These are phyloP conservation scores for Phytophthora pluvialis DNA, from an alignment of 352 stramenopile species.

Conservation along the genomic window DNA sequence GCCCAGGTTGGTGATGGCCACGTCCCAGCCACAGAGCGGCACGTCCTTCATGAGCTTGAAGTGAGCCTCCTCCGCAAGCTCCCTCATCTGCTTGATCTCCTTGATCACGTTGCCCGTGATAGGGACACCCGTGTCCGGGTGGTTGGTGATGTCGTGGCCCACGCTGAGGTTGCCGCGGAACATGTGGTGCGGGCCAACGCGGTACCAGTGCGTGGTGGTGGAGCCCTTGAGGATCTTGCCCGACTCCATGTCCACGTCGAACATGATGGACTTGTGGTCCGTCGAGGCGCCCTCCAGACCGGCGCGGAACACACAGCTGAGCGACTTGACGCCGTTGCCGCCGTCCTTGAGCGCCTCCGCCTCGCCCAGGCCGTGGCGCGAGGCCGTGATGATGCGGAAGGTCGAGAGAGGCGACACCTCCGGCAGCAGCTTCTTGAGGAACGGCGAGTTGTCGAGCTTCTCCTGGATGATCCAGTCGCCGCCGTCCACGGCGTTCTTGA, in stretches of 20 bases:
- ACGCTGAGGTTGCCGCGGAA: slow-evolving; percentile 79
- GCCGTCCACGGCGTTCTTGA: slow-evolving; percentile 95
- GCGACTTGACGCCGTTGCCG: slow-evolving; percentile 72
- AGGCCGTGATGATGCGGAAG: slow-evolving; percentile 98
- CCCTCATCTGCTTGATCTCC: slow-evolving; percentile 87
- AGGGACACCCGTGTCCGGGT: slow-evolving; percentile 89
- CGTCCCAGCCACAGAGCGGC: slow-evolving; percentile 93
- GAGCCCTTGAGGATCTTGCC: slow-evolving; percentile 94
- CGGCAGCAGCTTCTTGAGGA: slow-evolving; percentile 93
- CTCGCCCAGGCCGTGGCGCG: slow-evolving; percentile 66
- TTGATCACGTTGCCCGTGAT: slow-evolving; percentile 91
- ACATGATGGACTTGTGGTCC: slow-evolving; percentile 98
- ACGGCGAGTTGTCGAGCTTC: slow-evolving; percentile 93
- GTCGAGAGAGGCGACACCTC: slow-evolving; percentile 95
- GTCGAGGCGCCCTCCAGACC: slow-evolving; percentile 84
- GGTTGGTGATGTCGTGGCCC: slow-evolving; percentile 87
- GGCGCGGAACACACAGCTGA: slow-evolving; percentile 84
- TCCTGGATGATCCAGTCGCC: slow-evolving; percentile 98
- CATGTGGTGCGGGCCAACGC: slow-evolving; percentile 82
- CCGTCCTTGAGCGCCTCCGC: slow-evolving; percentile 53
- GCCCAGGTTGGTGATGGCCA: slow-evolving; percentile 91
- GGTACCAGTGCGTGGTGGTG: slow-evolving; percentile 97
- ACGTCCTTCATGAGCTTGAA: slow-evolving; percentile 93
- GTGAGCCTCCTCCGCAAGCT: slow-evolving; percentile 87
- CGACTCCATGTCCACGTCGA: slow-evolving; percentile 96